Evolutionary conservation across 2,329 filamentous ascomycete species (phyloP).

Genomic region (Penicillium sclerotiorum): DNA sequence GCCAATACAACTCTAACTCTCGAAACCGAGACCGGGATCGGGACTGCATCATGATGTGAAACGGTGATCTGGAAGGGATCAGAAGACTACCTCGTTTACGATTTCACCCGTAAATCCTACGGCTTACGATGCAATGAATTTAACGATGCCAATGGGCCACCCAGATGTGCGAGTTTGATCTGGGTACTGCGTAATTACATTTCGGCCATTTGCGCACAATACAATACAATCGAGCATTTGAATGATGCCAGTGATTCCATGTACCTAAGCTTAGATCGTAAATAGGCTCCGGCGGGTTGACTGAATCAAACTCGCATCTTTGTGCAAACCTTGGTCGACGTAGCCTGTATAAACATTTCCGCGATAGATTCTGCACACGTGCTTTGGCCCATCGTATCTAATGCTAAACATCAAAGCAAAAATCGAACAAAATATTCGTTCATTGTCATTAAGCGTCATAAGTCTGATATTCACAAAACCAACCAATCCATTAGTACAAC

Average conservation of each 20-base stretch:
- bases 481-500: constrained; percentile 44
- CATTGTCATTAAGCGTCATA: neutral
- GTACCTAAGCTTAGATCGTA: too few relatives aligned
- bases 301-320: too few relatives aligned
- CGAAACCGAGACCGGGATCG: constrained; percentile 40
- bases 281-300: too few relatives aligned
- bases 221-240: too few relatives aligned
- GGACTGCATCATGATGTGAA: constrained; percentile 49
- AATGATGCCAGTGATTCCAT: too few relatives aligned
- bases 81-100: neutral
- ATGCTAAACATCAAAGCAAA: too few relatives aligned
- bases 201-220: too few relatives aligned
- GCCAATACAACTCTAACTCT: constrained; percentile 11
- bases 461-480: neutral
- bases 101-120: neutral
- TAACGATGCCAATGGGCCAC: neutral
- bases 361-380: neutral
- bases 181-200: too few relatives aligned
- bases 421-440: constrained; percentile 3
- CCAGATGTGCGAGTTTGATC: too few relatives aligned
- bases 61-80: neutral
- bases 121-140: constrained; percentile 1
- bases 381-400: neutral
- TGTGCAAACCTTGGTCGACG: too few relatives aligned
- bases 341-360: too few relatives aligned